These are phyloP conservation scores for Choiromyces venosus DNA, from an alignment of 495 filamentous ascomycete species.

Conservation along the genomic window DNA sequence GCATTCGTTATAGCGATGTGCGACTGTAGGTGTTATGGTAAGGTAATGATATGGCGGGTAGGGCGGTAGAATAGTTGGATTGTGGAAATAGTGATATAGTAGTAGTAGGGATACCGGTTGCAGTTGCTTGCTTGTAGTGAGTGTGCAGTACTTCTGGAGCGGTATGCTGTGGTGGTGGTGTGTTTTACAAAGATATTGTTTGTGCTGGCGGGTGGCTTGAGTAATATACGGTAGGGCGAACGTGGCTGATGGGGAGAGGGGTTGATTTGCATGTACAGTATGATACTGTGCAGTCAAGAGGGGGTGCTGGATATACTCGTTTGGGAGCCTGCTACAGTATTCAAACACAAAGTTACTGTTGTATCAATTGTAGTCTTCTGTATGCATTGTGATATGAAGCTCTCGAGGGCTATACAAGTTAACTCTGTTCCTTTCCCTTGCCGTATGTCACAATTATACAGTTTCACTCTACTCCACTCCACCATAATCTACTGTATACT, in stretches of 20 bases:
- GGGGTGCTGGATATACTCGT: too few species aligned
- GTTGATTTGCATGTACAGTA: neutral
- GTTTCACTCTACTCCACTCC: too few species aligned
- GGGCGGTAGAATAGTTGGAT: neutral
- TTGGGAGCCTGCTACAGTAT: neutral
- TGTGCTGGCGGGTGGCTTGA: neutral
- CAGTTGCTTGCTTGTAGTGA: neutral
- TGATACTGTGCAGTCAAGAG: too few species aligned
- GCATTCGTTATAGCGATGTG: too few species aligned
- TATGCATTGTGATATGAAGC: neutral
- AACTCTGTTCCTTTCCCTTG: neutral
- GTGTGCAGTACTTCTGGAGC: neutral
- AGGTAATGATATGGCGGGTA: too few species aligned
- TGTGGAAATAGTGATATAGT: neutral
- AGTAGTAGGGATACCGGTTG: neutral
- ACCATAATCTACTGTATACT: neutral
- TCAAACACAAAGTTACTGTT: too few species aligned
- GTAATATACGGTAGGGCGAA: too few species aligned
- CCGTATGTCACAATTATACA: neutral
- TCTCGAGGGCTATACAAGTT: neutral
- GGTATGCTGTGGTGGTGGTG: too few species aligned
- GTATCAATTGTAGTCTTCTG: too few species aligned
- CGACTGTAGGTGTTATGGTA: too few species aligned
- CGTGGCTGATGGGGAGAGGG: neutral
- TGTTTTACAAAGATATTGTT: neutral